Evolutionary conservation across 768 basidiomycete genomes (phyloP), one percentile per base, ranked within the genome.

Genomic region (Tylopilus felleus): DNA sequence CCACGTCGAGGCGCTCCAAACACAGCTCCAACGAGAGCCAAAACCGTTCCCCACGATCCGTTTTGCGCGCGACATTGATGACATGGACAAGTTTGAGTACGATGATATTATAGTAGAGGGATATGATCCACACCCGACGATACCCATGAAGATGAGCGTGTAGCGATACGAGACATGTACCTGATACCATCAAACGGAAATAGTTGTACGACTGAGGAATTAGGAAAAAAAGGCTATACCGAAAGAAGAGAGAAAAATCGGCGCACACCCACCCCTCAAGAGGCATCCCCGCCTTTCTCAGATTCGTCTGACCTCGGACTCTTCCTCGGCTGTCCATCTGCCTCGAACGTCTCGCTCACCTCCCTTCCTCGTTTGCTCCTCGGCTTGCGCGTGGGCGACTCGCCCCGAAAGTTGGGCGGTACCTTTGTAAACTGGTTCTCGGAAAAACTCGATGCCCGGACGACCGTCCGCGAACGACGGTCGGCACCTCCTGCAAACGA

Each of bases 111-210:
- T 85, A 48, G 82, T 98, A 10, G 88, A 92, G 52, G 90, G 91
- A 3, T 98, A 98, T 65, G 78, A 89, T 57, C 86, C 90, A 10
- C 82, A 93, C 68, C 86, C 86, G 2, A 77, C 81, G 58, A 91
- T 98, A 62, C 77, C 88, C 28, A 97, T 97, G 94, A 93, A 94
- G 76, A 97, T 98, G 96, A 93, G 90, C 69, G 91, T 93, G 42
- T 91, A 71, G 17, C 22, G 17, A 36, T 28, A 13, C 3, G 29
- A n/a, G 5, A 23, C 22, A 31, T 44, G 39, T 57, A 52, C 21
- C 17, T 23, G 52, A 52, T 63, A 55, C 31, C 41, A 50, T 35
- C 35, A 23, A 44, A 45, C 28, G 6, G 19, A 36, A 50, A 8
- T 45, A 48, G 19, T 4, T 46, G 16, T 16, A 43, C 25, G 9